Evolutionary conservation across 768 basidiomycete genomes (phyloP).

Genomic region (Dacryopinax primogenitus): DNA sequence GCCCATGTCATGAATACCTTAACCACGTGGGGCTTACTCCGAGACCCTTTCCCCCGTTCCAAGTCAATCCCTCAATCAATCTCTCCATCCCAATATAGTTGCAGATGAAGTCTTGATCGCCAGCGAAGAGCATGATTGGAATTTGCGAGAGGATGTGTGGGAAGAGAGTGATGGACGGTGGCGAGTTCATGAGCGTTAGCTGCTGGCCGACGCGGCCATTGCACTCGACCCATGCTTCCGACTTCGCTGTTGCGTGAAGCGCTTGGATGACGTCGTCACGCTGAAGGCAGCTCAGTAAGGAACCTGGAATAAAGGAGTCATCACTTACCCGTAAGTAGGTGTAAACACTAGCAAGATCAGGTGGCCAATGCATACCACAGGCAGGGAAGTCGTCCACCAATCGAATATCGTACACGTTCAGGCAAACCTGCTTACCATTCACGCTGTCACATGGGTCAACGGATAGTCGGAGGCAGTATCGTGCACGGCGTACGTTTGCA

Average conservation of each 20-base stretch:
- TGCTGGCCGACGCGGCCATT: slow-evolving; percentile 48
- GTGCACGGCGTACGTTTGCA: not conserved
- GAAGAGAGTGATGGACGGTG: slow-evolving; percentile 61
- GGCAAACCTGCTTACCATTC: slow-evolving; percentile 58
- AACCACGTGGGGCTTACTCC: slow-evolving; percentile 55
- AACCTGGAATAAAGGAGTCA: not conserved
- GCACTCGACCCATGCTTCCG: slow-evolving; percentile 84
- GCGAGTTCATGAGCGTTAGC: slow-evolving; percentile 42
- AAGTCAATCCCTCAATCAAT: slow-evolving; percentile 68
- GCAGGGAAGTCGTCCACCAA: slow-evolving; percentile 71
- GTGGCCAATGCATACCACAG: slow-evolving; percentile 98
- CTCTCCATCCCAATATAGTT: slow-evolving; percentile 86
- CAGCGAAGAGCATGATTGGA: slow-evolving; percentile 80
- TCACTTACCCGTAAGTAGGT: slow-evolving; percentile 63
- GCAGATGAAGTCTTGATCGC: slow-evolving; percentile 93
- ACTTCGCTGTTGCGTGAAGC: slow-evolving; percentile 64
- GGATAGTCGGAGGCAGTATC: not conserved
- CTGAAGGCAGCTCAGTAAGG: slow-evolving; percentile 32
- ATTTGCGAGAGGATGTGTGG: slow-evolving; percentile 68
- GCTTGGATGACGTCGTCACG: slow-evolving; percentile 66
- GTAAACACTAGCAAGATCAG: slow-evolving; percentile 62
- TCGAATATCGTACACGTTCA: slow-evolving; percentile 92
- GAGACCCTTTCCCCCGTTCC: slow-evolving; percentile 75
- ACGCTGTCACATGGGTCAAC: slow-evolving; percentile 33
- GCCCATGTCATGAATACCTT: not conserved